phyloP scores from a whole-genome alignment of 2,329 filamentous ascomycete genomes.

The Zalaria sp. region DNA sequence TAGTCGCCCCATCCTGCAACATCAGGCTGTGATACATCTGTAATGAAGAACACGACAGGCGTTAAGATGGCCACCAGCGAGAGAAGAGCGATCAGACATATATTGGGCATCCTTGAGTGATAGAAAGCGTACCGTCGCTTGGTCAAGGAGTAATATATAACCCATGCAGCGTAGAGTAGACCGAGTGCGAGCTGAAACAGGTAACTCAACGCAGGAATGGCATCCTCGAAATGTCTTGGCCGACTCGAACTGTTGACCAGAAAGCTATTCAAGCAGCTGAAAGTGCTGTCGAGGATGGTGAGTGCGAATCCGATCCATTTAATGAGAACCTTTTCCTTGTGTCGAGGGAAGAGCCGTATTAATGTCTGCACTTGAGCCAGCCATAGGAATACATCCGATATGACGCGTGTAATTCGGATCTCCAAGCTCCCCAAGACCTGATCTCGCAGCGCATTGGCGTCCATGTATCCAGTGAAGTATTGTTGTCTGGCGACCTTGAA shows the following conservation, averaged over 20 bases:
- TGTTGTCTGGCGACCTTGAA: constrained; percentile 73
- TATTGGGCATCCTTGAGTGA: constrained; percentile 81
- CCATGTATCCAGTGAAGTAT: constrained; percentile 66
- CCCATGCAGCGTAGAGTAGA: constrained; percentile 81
- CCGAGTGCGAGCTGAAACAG: constrained; percentile 79
- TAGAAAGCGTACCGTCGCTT: constrained; percentile 87
- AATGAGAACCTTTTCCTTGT: constrained; percentile 95
- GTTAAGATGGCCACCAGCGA: constrained; percentile 74
- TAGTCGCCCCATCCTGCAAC: constrained; percentile 92
- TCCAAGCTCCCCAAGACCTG: constrained; percentile 73
- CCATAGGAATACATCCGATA: constrained; percentile 95
- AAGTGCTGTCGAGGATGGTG: constrained; percentile 79
- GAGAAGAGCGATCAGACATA: constrained; percentile 63
- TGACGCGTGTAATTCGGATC: constrained; percentile 78
- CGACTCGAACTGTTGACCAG: constrained; percentile 43
- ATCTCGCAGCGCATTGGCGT: constrained; percentile 60
- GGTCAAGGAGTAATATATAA: constrained; percentile 84
- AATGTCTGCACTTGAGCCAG: constrained; percentile 93
- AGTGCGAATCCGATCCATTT: constrained; percentile 96
- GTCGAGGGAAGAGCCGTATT: constrained; percentile 87
- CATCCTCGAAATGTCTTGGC: constrained; percentile 69
- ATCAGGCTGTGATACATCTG: constrained; percentile 74
- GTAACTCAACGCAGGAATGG: constrained; percentile 81
- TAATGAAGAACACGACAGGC: constrained; percentile 82
- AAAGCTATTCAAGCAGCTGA: constrained; percentile 86